Evolutionary conservation across 2,329 filamentous ascomycete genomes (phyloP), one percentile per base, ranked within the genome.

Genomic region (Trichophaea hybrida): DNA sequence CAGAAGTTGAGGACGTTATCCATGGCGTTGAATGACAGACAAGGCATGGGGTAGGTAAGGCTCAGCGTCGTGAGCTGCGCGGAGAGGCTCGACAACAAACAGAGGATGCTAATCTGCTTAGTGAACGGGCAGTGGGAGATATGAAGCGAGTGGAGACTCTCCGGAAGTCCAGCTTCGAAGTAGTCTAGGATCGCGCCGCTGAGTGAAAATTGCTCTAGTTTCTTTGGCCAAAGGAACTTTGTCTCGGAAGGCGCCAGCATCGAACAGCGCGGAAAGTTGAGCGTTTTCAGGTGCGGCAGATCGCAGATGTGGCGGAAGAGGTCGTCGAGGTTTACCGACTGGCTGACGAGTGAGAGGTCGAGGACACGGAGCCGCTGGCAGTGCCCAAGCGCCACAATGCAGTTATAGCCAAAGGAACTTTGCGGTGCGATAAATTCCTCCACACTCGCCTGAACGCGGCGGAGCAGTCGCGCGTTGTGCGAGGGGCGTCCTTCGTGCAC

Each of bases 1-100:
- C 65, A 68, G 6, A 64, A 64, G 43, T 64, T 49, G 10, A 69
- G 58, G n/a, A 68, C 60, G 33, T 62, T 67, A 53, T 69, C 66
- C 3, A 67, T 59, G 43, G 67, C 66, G 44, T 69, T 68, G 43
- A 66, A 66, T 6, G 66, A 59, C 15, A 69, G 61, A 17, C 61
- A 63, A 1, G 66, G 63, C n/a, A 69, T 67, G 10, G 65, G 59
- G 33, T 66, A 67, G n/a, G 61, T 62, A n/a, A 68, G 57, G 40
- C 59, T 62, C 7, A 69, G 60, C 35, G 51, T 55, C 10, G 65
- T 68, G 49, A 69, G 58, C 53, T 69, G 67, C 53, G 62, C 61
- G 13, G 65, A 58, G 6, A 67, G 54, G 10, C 59, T 57, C 17
- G 61, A 65, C 8, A 68, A 57, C 4, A 67, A 60, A 38, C 65